Conservation (phyloP, 73 alveolate species). For the Paramecium sexaurelia region DNA sequence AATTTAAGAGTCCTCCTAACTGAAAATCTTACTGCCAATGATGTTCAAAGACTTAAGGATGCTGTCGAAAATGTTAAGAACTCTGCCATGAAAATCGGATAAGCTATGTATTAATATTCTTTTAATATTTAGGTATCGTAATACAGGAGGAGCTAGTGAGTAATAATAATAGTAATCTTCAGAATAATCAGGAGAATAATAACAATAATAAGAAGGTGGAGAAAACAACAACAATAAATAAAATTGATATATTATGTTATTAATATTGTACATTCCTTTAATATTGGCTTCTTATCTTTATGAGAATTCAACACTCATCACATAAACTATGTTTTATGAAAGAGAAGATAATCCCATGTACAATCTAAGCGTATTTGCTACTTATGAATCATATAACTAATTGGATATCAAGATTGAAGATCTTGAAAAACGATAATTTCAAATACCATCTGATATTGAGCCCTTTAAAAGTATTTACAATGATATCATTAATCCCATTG, state of each 20-base stretch:
- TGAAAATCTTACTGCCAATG: slow-evolving; percentile 78
- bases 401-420: slow-evolving; percentile 10
- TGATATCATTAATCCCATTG: neutral
- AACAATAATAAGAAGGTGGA: slow-evolving; percentile 54
- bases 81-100: slow-evolving; percentile 86
- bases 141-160: slow-evolving; percentile 21
- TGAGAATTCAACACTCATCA: neutral
- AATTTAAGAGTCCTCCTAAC: slow-evolving; percentile 70
- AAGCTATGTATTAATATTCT: slow-evolving; percentile 74
- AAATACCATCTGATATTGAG: slow-evolving; percentile 5
- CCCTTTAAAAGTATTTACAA: neutral
- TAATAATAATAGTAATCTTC: slow-evolving; percentile 5
- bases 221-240: slow-evolving; percentile 28
- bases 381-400: neutral
- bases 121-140: slow-evolving; percentile 14
- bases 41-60: slow-evolving; percentile 76
- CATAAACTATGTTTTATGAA: neutral
- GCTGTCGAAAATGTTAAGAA: slow-evolving; percentile 84
- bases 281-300: neutral
- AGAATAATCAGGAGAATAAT: neutral
- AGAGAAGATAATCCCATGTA: slow-evolving; percentile 6
- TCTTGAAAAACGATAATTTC: neutral
- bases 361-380: neutral
- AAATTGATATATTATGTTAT: slow-evolving; percentile 34
- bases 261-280: slow-evolving; percentile 24